These are phyloP conservation scores for Carex arenaria DNA, from an alignment of 202 grass and related monocot genomes.

Conservation along the genomic window DNA sequence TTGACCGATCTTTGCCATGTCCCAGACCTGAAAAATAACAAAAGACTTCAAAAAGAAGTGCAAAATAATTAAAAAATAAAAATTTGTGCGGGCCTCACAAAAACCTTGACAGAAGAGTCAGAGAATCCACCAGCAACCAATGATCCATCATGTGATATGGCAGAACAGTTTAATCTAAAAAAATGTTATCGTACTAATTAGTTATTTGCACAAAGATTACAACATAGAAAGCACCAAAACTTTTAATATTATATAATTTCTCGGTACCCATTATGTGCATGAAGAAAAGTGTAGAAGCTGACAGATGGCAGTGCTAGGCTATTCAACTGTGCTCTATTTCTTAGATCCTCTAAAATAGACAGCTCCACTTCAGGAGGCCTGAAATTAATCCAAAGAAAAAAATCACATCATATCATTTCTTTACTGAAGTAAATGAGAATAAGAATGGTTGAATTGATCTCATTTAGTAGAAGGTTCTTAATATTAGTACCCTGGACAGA, in stretches of 20 bases:
- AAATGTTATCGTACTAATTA: neutral
- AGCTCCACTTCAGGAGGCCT: slow-evolving; percentile 87
- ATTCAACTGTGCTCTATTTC: slow-evolving; percentile 80
- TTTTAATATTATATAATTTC: slow-evolving; percentile 14
- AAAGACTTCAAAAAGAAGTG: slow-evolving; percentile 22
- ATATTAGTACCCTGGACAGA: neutral
- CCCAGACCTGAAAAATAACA: slow-evolving; percentile 66
- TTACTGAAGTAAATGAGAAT: neutral
- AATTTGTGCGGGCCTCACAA: slow-evolving; percentile 6
- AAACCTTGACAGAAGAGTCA: slow-evolving; percentile 95
- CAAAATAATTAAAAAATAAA: slow-evolving; percentile 21
- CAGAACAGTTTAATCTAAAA: slow-evolving; percentile 87
- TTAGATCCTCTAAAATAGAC: slow-evolving; percentile 68
- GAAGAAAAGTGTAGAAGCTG: slow-evolving; percentile 95
- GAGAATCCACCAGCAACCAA: slow-evolving; percentile 97
- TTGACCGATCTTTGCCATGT: slow-evolving; percentile 96
- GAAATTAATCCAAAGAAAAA: slow-evolving; percentile 32
- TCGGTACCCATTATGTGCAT: slow-evolving; percentile 94
- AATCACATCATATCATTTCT: neutral
- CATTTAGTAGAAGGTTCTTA: neutral
- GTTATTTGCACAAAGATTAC: neutral
- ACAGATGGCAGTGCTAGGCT: slow-evolving; percentile 80
- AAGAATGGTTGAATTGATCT: neutral
- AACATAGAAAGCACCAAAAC: neutral
- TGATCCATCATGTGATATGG: slow-evolving; percentile 91